Evolutionary conservation across 1,284 basidiomycete genomes (phyloP).

Genomic region (Coniferiporia weirii): DNA sequence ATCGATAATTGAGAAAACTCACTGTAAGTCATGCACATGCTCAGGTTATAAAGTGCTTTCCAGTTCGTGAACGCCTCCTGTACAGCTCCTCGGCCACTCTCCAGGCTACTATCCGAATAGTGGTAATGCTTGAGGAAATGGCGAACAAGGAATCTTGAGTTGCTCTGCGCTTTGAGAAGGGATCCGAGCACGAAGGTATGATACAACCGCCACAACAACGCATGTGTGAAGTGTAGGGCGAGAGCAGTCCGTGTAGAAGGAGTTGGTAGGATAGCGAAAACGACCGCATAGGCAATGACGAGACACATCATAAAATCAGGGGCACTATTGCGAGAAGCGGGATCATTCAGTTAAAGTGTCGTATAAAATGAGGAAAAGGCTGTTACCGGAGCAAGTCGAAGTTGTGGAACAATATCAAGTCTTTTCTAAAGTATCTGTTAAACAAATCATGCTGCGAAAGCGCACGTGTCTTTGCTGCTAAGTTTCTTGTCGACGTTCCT

Average conservation of each 20-base stretch:
- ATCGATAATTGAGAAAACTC: slow-evolving; percentile 26
- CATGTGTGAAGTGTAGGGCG: slow-evolving; percentile 74
- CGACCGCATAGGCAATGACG: slow-evolving; percentile 48
- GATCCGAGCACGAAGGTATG: slow-evolving; percentile 88
- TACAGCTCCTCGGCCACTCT: slow-evolving; percentile 61
- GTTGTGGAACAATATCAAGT: slow-evolving; percentile 78
- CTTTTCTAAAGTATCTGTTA: slow-evolving; percentile 87
- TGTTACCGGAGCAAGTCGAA: slow-evolving; percentile 77
- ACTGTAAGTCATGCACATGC: slow-evolving; percentile 94
- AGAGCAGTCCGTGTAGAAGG: slow-evolving; percentile 42
- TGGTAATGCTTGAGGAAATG: slow-evolving; percentile 93
- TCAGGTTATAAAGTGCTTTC: slow-evolving; percentile 92
- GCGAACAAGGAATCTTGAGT: slow-evolving; percentile 84
- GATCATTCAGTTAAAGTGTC: neutral
- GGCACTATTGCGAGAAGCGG: slow-evolving; percentile 36
- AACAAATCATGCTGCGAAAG: slow-evolving; percentile 84
- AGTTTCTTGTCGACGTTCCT: neutral
- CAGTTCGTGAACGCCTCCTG: slow-evolving; percentile 92
- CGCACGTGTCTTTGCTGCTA: slow-evolving; percentile 18
- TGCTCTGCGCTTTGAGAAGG: slow-evolving; percentile 79
- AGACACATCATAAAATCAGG: slow-evolving; percentile 65
- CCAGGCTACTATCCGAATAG: slow-evolving; percentile 55
- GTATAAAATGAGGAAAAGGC: neutral
- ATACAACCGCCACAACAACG: slow-evolving; percentile 81
- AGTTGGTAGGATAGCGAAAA: slow-evolving; percentile 41